Base-by-base conservation (phyloP, 768 basidiomycete genomes). In the Lentinula boryana region DNA sequence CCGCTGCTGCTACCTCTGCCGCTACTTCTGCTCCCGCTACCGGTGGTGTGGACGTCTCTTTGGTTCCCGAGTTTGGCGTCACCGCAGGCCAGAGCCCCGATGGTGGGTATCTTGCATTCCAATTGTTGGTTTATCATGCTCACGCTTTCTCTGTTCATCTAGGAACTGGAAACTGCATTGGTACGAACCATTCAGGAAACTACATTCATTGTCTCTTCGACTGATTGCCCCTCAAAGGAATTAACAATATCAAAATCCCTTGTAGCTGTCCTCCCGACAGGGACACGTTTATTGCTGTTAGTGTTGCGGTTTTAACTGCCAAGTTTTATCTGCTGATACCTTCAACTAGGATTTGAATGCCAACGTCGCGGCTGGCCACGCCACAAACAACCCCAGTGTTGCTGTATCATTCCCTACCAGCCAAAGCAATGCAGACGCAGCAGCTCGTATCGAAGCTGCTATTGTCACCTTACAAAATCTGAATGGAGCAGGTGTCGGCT, bases 381-480 rank as follows among this genome's bases (percentile, higher is more conserved):
- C 80, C 3, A 78, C 85, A 40, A 85, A 89, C 71, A 89, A 90
- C 69, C 84, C 88, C 9, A 68, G 74, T 1, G 75, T 89, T 56
- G 58, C 69, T 15, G 72, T 89, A 2, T 76, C 80, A 13, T 92
- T 88, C 79, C 89, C 88, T 2, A 80, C 80, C 1, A 86, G 84
- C 65, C 73, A 77, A 64, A 83, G 81, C 5, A 77, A 75, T 59
- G 71, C 69, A 7, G 82, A 83, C 51, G 76, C 84, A 67, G 70
- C 80, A 49, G 75, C 84, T 0, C 84, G 89, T 35, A 74, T 91
- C 61, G 73, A 82, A 51, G 79, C 87, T 31, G 79, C 83, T 5
- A 67, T 84, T 10, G 79, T 88, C 40, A 86, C 89, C 5, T 74
- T 91, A n/a, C 89, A 91, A 74, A 91, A 91, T 70, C 69, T 91